phyloP scores from a whole-genome alignment of 768 basidiomycete genomes.

The Hydnomerulius pinastri region DNA sequence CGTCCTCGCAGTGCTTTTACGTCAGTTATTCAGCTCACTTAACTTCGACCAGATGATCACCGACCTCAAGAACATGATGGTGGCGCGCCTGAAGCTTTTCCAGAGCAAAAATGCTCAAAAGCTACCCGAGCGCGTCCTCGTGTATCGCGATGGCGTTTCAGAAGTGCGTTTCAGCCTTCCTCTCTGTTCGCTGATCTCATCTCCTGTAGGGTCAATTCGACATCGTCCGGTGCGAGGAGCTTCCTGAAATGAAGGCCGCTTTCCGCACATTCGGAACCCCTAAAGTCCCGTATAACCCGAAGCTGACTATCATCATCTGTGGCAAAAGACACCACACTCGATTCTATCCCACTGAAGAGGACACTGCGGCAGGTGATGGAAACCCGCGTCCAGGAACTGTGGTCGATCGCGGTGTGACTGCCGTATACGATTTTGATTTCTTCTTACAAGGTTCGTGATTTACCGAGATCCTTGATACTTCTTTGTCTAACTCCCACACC shows the following conservation, averaged over 20 bases:
- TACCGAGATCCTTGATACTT: neutral
- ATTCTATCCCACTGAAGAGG: conserved; percentile 52
- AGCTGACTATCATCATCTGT: conserved; percentile 54
- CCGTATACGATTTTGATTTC: conserved; percentile 57
- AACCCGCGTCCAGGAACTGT: conserved; percentile 56
- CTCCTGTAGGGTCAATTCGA: conserved; percentile 47
- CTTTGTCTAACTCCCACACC: neutral
- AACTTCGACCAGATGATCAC: conserved; percentile 43
- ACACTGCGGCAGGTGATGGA: conserved; percentile 44
- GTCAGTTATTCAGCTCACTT: neutral
- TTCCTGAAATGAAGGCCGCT: conserved; percentile 43
- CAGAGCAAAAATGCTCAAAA: conserved; percentile 31
- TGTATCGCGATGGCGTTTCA: conserved; percentile 78
- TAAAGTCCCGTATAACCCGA: conserved; percentile 42
- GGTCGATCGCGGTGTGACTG: conserved; percentile 55
- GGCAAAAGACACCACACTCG: conserved; percentile 62
- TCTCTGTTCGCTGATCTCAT: conserved; percentile 11
- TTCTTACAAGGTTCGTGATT: conserved; percentile 47
- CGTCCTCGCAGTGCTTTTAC: neutral
- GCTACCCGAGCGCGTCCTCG: conserved; percentile 49
- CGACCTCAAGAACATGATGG: conserved; percentile 50
- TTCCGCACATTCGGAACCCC: conserved; percentile 41
- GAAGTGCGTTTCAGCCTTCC: conserved; percentile 49
- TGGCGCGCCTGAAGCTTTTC: conserved; percentile 46
- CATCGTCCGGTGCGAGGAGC: conserved; percentile 45